Evolutionary conservation across 1,284 basidiomycete genomes (phyloP), one percentile per base, ranked within the genome.

Genomic region (Malassezia equina): DNA sequence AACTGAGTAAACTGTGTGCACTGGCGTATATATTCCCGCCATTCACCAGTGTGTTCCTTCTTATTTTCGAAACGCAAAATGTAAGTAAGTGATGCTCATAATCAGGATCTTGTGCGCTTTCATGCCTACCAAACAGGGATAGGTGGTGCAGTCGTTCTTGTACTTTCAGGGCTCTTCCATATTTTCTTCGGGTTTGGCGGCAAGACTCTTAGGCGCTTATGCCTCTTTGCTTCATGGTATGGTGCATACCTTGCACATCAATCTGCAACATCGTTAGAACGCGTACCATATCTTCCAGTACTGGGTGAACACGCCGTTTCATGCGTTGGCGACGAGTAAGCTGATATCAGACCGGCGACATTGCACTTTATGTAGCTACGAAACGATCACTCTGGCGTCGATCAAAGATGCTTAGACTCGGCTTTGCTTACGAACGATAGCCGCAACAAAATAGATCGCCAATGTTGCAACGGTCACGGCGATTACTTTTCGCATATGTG

Each of bases 101-200:
- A 0, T 17, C 48, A 64, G 58, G 64, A 66, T 51, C 51, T 66
- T 15, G 62, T 57, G 2, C 55, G 64, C 11, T 66, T 66, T 44
- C 64, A 66, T 40, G 64, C 60, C n/a, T 66, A 64, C 36, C 64
- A 66, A 42, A 39, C 60, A 8, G 62, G 53, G 4, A n/a, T 64
- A 3, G 53, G 51, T 15, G 63, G 64, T 27, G 54, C 59, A 15
- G 39, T 17, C 5, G 44, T 36, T 13, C 44, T 62, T 32, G 21
- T 60, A 40, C 8, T 43, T 2, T 24, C 61, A 1, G 62, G 60
- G 50, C 29, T 66, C 12, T 39, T 64, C 9, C 42, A 55, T 8
- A 7, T 8, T 6, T 17, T 57, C 7, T 48, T 57, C 17, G 55
- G 55, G 0, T 28, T 12, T 12, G 25, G 15, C 15, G 40, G 28